phyloP scores from a whole-genome alignment of 2,329 filamentous ascomycete species.

The Apiospora hydei region DNA sequence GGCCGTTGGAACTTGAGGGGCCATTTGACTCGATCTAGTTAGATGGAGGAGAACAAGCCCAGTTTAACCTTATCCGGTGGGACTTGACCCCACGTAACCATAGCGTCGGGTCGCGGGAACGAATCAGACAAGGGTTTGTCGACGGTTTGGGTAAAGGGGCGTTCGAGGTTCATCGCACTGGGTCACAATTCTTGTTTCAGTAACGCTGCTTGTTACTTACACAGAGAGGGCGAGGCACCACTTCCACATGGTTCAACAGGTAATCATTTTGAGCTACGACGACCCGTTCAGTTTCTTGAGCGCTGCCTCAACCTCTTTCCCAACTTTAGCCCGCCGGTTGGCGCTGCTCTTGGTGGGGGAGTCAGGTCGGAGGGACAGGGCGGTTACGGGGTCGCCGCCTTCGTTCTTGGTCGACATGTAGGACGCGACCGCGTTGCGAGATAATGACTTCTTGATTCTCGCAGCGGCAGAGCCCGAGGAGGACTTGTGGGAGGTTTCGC shows the following conservation, averaged over 20 bases:
- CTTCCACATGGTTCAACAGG: not conserved
- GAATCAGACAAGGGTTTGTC: not conserved
- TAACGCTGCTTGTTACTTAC: not conserved
- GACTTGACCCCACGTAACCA: not conserved
- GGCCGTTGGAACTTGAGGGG: not conserved
- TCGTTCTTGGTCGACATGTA: not conserved
- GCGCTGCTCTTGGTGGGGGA: not conserved
- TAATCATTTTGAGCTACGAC: not conserved
- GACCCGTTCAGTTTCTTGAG: not conserved
- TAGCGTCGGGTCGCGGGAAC: not conserved
- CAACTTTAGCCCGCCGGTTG: not conserved
- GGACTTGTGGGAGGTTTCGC: not conserved
- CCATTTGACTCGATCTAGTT: not conserved
- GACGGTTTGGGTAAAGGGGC: not conserved
- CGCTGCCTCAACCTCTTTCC: not conserved
- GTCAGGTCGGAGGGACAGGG: not conserved
- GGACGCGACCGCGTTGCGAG: not conserved
- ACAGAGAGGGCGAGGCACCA: not conserved
- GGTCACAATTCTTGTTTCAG: not conserved
- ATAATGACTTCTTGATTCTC: not conserved
- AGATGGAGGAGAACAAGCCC: not conserved
- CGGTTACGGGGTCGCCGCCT: not conserved
- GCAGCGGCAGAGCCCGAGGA: not conserved
- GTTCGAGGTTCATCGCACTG: not conserved
- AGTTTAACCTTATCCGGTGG: slow-evolving; percentile 1